Conservation (phyloP, 1,284 basidiomycete genomes). For the Ustilago crameri region DNA sequence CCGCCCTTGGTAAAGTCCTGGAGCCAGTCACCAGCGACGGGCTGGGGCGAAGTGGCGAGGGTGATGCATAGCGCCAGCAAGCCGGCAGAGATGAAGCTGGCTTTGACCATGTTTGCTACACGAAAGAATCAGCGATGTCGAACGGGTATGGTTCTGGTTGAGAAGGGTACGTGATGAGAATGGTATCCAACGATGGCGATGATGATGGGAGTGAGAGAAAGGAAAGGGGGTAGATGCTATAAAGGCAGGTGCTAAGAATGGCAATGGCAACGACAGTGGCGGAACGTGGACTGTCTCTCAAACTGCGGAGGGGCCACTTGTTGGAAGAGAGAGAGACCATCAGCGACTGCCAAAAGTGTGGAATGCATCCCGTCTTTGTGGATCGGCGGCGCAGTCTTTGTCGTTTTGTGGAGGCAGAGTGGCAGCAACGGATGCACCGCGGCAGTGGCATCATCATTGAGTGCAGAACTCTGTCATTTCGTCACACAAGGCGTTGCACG, state of each 20-base stretch:
- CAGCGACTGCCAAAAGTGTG: slow-evolving; percentile 1
- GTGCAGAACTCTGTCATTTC: no score
- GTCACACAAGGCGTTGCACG: no score
- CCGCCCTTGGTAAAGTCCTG: slow-evolving; percentile 56
- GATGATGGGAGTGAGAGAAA: slow-evolving; percentile 5
- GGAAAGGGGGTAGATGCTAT: background rate
- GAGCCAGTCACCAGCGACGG: slow-evolving; percentile 55
- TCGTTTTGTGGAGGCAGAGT: no score
- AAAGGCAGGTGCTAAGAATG: background rate
- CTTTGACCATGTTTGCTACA: slow-evolving; percentile 48
- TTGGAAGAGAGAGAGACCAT: no score
- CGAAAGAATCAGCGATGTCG: background rate
- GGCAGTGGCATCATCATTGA: no score
- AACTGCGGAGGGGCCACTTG: no score
- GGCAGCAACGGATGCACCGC: no score
- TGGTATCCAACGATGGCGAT: background rate
- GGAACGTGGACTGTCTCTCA: no score
- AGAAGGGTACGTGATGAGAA: background rate
- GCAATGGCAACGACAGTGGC: background rate
- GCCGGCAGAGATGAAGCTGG: slow-evolving; percentile 59
- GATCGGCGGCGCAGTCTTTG: background rate
- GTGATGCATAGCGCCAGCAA: slow-evolving; percentile 59
- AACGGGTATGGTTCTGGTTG: background rate
- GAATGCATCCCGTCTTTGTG: slow-evolving; percentile 3
- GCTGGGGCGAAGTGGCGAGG: slow-evolving; percentile 48